Conservation (phyloP, 306 rosid genomes). For the Hippophae gyantsensis region DNA sequence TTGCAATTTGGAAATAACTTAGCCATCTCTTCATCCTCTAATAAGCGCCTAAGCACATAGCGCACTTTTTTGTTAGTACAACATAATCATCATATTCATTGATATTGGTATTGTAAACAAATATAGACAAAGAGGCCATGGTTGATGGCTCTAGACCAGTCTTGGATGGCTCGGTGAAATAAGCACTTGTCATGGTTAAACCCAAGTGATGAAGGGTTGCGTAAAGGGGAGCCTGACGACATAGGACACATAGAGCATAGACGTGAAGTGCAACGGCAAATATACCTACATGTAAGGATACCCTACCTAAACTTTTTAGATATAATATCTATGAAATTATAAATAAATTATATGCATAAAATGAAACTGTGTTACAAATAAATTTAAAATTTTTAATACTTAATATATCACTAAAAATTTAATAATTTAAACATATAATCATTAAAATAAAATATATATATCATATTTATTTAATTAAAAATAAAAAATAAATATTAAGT, state of each 20-base stretch:
- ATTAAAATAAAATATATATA: no score
- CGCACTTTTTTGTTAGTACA: constrained; percentile 23
- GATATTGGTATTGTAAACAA: constrained; percentile 12
- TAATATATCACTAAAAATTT: no score
- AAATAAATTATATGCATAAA: no score
- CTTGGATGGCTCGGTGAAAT: constrained; percentile 14
- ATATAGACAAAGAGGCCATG: constrained; percentile 38
- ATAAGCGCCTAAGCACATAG: constrained; percentile 43
- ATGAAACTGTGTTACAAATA: no score
- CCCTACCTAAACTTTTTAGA: no score
- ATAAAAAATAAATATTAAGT: no score
- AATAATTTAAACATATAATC: no score
- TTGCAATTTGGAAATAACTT: constrained; percentile 50
- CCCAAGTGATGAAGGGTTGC: constrained; percentile 32
- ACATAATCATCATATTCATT: neutral
- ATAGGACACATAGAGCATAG: constrained; percentile 52
- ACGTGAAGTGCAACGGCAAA: constrained; percentile 71
- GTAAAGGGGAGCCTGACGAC: constrained; percentile 56
- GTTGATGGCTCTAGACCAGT: constrained; percentile 32
- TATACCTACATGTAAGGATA: no score
- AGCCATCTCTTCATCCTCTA: constrained; percentile 35
- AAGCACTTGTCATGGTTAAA: constrained; percentile 22
- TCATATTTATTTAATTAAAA: no score
- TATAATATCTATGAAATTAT: no score
- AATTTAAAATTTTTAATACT: no score